Percentiles rank a stretch among this genome's conserved stretches.
These are phyloP conservation scores for Geosmithia flava DNA, from an alignment of 2,329 filamentous ascomycete species.

Conservation along the genomic window DNA sequence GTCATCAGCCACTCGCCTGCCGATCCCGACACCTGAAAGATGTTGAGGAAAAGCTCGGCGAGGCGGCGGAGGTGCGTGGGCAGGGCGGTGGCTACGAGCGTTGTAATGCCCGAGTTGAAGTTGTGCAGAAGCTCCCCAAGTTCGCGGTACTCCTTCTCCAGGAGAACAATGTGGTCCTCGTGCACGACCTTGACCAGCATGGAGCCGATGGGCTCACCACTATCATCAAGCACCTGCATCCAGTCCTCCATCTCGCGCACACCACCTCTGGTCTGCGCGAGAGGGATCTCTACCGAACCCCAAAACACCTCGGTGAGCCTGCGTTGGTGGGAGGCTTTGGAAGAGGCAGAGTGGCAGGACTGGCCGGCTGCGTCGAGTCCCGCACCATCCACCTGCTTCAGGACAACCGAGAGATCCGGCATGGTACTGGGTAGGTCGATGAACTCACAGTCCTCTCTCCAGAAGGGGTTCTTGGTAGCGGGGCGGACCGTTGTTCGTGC, in stretches of 20 bases:
- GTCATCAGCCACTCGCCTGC: constrained; percentile 85
- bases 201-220: constrained; percentile 65
- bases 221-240: constrained; percentile 71
- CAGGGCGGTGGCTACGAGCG: constrained; percentile 70
- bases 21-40: constrained; percentile 83
- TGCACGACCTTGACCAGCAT: constrained; percentile 74
- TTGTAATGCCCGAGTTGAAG: constrained; percentile 72
- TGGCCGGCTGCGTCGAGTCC: constrained; percentile 22
- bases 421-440: constrained; percentile 57
- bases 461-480: constrained; percentile 64
- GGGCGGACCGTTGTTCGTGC: constrained; percentile 62
- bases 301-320: constrained; percentile 37
- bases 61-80: constrained; percentile 68
- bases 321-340: not conserved
- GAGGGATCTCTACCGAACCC: constrained; percentile 68
- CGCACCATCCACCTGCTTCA: constrained; percentile 52
- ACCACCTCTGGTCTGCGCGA: constrained; percentile 66
- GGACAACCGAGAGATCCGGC: constrained; percentile 55
- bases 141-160: constrained; percentile 72
- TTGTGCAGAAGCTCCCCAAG: constrained; percentile 75
- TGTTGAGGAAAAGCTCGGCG: constrained; percentile 79
- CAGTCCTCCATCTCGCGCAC: constrained; percentile 70
- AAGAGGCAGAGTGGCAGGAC: not conserved
- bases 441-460: constrained; percentile 73
- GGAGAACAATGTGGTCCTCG: constrained; percentile 81